phyloP scores from a whole-genome alignment of 345 rosid species.

The Citrus hindsii region DNA sequence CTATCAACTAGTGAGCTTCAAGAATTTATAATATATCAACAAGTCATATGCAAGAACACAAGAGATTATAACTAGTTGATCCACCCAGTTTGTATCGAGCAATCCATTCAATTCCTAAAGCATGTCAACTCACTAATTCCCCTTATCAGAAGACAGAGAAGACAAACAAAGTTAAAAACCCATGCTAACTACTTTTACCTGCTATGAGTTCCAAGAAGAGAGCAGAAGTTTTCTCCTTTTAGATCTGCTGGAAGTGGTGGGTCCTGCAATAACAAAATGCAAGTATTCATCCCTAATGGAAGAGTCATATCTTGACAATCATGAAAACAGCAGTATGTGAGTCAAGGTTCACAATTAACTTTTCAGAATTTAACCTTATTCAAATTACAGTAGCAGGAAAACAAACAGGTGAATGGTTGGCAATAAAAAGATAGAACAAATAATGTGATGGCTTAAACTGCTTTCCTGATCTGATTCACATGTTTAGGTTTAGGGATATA shows the following conservation, averaged over 20 bases:
- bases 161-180: neutral
- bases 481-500: constrained; percentile 20
- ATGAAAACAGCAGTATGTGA: neutral
- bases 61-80: neutral
- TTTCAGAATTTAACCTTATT: constrained; percentile 1
- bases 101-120: constrained; percentile 12
- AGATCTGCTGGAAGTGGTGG: constrained; percentile 87
- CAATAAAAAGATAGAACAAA: neutral
- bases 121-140: neutral
- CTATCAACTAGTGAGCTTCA: neutral
- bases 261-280: constrained; percentile 44
- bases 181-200: constrained; percentile 46
- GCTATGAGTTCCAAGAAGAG: constrained; percentile 83
- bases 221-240: constrained; percentile 72
- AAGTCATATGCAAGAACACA: neutral
- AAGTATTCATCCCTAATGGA: neutral
- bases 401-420: neutral
- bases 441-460: neutral
- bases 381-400: neutral
- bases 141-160: neutral
- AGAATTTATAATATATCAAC: neutral
- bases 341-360: neutral
- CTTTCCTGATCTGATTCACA: neutral
- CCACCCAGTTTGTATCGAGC: neutral
- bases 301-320: neutral